A percentile compares a stretch with the other conserved stretches of the same genome.
Evolutionary conservation across 441 rosid genomes (phyloP).

Genomic region (Aleurites moluccanus): DNA sequence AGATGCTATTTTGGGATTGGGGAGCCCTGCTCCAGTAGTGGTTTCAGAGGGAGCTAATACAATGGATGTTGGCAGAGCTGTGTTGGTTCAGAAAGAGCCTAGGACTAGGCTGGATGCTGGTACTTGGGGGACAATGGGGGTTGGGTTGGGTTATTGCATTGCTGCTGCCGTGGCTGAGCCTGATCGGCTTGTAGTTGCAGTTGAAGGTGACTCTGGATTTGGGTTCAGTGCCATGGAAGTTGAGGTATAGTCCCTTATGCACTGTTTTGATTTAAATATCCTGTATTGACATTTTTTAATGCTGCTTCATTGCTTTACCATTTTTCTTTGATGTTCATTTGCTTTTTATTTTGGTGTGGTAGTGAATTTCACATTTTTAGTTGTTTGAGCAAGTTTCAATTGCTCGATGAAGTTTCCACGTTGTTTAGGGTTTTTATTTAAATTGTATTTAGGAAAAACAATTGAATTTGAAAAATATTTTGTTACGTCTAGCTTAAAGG

Average conservation of each 20-base stretch:
- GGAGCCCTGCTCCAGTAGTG: slow-evolving; percentile 82
- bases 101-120: slow-evolving; percentile 98
- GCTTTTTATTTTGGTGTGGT: neutral
- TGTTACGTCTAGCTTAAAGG: neutral
- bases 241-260: slow-evolving; percentile 57
- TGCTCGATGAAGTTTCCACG: neutral
- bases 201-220: slow-evolving; percentile 98
- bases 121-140: slow-evolving; percentile 99
- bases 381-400: neutral
- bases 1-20: slow-evolving; percentile 62
- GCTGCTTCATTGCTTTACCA: neutral
- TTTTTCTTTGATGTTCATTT: neutral
- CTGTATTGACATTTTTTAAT: neutral
- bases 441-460: neutral
- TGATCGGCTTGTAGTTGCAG: slow-evolving; percentile 78
- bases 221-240: slow-evolving; percentile 98
- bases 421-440: neutral
- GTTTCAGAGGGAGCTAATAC: slow-evolving; percentile 96
- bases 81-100: slow-evolving; percentile 89
- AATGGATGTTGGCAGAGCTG: slow-evolving; percentile 94
- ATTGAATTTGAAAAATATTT: neutral
- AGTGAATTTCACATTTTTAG: neutral
- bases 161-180: slow-evolving; percentile 95
- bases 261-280: neutral
- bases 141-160: slow-evolving; percentile 93